Evolutionary conservation across 371 early-diverging fungal genomes (phyloP), one percentile per base, ranked within the genome.

Genomic region (Homolaphlyctis polyrhiza): DNA sequence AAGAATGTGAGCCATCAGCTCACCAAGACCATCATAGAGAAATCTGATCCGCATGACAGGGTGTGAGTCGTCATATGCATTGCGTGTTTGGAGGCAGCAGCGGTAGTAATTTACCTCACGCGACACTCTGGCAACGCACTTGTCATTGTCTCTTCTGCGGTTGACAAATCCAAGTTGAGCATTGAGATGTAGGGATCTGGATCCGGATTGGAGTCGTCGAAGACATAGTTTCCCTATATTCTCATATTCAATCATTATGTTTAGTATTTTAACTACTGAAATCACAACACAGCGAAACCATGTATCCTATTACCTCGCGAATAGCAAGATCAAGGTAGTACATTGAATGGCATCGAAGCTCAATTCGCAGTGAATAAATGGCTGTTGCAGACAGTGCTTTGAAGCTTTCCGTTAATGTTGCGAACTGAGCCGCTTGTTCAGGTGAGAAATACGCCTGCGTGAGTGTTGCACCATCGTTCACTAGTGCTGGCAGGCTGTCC

Each of bases 261-360:
- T 48, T 14, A 27, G 27, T 48, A 48, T 27, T 55, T 13, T 27
- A 6, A 27, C 3, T 4, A 6, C 23, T 29, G 30, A 25, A 4
- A 3, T 35, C n/a, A 4, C 35, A 55, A 11, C 25, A 4, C 11
- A 25, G n/a, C 4, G 27, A 3, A 25, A 3, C 57, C 28, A 3
- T 3, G 4, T 8, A 13, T 18, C 23, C 18, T 16, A 49, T 70
- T 72, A 89, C 91, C 80, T 95, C 95, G n/a, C 95, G 84, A 48
- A 90, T 86, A 3, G 93, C 94, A 73, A 95, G 79, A 67, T 96
- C 95, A 58, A 94, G 71, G 63, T 89, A 94, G 65, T 91, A 92
- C 75, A 94, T 85, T 43, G 89, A 82, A 72, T 94, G 95, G 54
- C 91, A 88, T 21, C 93, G 85, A 27, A 90, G 77, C 72, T 96